Evolutionary conservation across 2,329 filamentous ascomycete species (phyloP).

Genomic region (Huntiella omanensis): DNA sequence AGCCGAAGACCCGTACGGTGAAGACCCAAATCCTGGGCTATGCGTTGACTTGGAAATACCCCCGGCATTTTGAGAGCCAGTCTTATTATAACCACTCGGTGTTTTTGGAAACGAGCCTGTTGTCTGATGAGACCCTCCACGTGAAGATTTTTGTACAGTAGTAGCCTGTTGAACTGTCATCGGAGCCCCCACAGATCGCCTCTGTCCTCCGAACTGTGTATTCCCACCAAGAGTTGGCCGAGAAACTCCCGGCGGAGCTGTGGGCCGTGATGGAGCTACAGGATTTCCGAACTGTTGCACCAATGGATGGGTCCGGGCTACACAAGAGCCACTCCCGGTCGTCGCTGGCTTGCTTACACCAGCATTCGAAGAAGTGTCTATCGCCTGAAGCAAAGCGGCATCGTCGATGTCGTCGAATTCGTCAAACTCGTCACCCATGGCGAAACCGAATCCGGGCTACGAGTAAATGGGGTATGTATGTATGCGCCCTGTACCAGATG

Average conservation of each 20-base stretch:
- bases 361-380: constrained; percentile 14
- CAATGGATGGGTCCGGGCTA: too few species aligned
- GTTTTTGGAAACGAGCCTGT: not conserved
- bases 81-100: not conserved
- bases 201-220: not conserved
- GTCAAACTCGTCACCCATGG: constrained; percentile 36
- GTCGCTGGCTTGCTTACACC: too few species aligned
- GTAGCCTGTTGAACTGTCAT: constrained; percentile 5
- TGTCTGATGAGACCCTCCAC: not conserved
- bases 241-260: not conserved
- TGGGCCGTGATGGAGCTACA: not conserved
- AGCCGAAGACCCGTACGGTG: not conserved
- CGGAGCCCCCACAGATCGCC: not conserved
- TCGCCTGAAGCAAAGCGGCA: constrained; percentile 43
- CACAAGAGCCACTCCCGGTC: too few species aligned
- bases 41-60: not conserved
- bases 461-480: too few species aligned
- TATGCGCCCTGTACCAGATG: too few species aligned
- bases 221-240: not conserved
- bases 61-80: not conserved
- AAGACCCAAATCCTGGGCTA: not conserved
- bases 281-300: constrained; percentile 4
- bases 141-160: constrained; percentile 5
- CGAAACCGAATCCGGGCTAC: not conserved
- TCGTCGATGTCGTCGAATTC: constrained; percentile 37